Percentiles rank a stretch among this genome's conserved stretches.
These are phyloP conservation scores for Ganoderma lucidum DNA, from an alignment of 1,284 basidiomycete genomes.

Conservation along the genomic window DNA sequence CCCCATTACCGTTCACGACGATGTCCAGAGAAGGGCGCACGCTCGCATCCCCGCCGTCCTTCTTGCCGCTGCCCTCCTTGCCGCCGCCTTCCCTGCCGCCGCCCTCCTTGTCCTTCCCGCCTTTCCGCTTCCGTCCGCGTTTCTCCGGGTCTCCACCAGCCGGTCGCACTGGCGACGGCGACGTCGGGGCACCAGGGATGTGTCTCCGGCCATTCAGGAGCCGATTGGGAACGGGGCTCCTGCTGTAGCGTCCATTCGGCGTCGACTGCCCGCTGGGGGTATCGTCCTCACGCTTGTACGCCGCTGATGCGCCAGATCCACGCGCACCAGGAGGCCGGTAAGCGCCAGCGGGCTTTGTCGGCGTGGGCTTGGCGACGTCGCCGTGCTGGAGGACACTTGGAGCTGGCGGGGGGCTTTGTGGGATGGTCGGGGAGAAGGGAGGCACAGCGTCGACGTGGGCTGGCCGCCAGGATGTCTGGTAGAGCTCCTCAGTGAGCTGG, in stretches of 20 bases:
- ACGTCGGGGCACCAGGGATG: constrained; percentile 74
- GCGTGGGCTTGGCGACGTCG: constrained; percentile 50
- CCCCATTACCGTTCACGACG: constrained; percentile 42
- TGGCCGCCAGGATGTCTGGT: constrained; percentile 89
- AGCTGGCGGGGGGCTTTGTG: constrained; percentile 78
- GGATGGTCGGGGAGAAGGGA: constrained; percentile 79
- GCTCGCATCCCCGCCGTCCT: constrained; percentile 37
- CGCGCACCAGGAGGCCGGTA: constrained; percentile 95
- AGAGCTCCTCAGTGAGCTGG: constrained; percentile 85
- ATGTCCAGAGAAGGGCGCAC: constrained; percentile 47
- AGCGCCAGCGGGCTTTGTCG: constrained; percentile 76
- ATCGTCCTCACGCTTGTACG: constrained; percentile 90
- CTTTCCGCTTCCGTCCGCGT: constrained; percentile 64
- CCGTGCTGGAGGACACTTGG: constrained; percentile 58
- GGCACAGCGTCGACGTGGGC: constrained; percentile 69
- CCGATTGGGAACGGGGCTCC: constrained; percentile 63
- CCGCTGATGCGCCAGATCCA: constrained; percentile 83
- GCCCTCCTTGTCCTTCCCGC: constrained; percentile 53
- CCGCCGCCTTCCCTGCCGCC: constrained; percentile 29
- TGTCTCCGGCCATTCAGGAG: constrained; percentile 53
- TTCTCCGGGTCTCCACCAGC: constrained; percentile 45
- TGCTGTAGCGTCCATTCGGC: constrained; percentile 64
- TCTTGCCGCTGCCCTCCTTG: constrained; percentile 38
- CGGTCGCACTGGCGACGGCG: constrained; percentile 55
- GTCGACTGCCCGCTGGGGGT: constrained; percentile 63